Evolutionary conservation across 129 eudicot species (phyloP).

Genomic region (Smallanthus sonchifolius): DNA sequence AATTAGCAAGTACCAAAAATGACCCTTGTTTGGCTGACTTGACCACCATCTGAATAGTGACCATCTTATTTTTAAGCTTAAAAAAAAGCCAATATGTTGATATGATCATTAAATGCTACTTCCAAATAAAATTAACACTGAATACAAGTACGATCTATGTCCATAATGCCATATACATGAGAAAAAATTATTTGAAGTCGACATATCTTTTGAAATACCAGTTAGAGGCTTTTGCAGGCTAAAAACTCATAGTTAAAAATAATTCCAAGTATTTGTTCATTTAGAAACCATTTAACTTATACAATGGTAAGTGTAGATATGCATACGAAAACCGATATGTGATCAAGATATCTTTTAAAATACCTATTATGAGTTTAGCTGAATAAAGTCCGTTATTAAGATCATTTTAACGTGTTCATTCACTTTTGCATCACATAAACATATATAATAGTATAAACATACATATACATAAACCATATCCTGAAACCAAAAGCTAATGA

Average conservation of each 20-base stretch:
- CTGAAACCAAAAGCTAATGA: not conserved
- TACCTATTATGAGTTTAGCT: not conserved
- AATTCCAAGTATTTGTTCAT: not conserved
- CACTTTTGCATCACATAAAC: too few species aligned
- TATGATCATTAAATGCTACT: not conserved
- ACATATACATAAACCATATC: not conserved
- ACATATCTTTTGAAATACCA: not conserved
- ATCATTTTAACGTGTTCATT: not conserved
- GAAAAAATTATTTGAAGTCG: not conserved
- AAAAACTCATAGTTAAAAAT: not conserved
- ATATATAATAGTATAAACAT: not conserved
- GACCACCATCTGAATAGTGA: not conserved
- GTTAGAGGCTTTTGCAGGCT: too few species aligned
- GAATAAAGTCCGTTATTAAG: not conserved
- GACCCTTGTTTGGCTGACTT: not conserved
- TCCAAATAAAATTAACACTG: not conserved
- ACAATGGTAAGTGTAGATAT: not conserved
- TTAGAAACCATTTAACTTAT: not conserved
- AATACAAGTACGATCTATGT: not conserved
- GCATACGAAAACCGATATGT: not conserved
- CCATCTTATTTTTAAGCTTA: not conserved
- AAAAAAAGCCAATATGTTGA: not conserved
- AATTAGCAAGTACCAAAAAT: not conserved
- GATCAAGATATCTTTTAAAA: not conserved
- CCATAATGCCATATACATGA: not conserved